phyloP scores from a whole-genome alignment of 2,329 filamentous ascomycete species.

The Cytospora leucostoma region DNA sequence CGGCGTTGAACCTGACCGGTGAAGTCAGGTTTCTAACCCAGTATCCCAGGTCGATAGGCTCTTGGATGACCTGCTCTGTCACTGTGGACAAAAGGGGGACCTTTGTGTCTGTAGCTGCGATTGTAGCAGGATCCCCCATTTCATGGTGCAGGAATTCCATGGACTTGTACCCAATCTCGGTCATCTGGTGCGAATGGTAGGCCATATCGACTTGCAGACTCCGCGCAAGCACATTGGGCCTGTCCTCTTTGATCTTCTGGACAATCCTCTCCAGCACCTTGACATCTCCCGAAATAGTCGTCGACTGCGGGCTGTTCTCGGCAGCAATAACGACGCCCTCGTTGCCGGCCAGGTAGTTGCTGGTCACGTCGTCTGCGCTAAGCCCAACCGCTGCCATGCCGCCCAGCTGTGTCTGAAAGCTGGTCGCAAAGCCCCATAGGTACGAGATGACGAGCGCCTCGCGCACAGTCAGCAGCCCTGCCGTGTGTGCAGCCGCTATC shows the following conservation, averaged over 20 bases:
- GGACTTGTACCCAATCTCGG: neutral
- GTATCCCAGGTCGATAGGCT: constrained; percentile 20
- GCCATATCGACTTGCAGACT: constrained; percentile 18
- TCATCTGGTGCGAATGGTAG: constrained; percentile 23
- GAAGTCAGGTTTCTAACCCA: constrained; percentile 5
- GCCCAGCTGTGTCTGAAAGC: neutral
- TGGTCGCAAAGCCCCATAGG: neutral
- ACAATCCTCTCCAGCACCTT: constrained; percentile 3
- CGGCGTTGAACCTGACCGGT: constrained; percentile 11
- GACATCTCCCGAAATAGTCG: constrained; percentile 25
- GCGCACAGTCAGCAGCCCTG: constrained; percentile 29
- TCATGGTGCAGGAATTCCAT: neutral
- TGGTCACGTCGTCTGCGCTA: neutral
- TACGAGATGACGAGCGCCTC: constrained; percentile 7
- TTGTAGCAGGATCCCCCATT: too few relatives aligned
- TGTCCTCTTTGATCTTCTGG: neutral
- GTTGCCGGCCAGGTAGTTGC: neutral
- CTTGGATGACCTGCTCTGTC: constrained; percentile 42
- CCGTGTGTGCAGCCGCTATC: constrained; percentile 43
- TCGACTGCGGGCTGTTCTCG: constrained; percentile 14
- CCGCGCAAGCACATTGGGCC: constrained; percentile 27
- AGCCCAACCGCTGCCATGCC: constrained; percentile 21
- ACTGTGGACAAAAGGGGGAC: constrained; percentile 48
- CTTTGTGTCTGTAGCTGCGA: constrained; percentile 13
- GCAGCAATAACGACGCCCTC: constrained; percentile 13